These are phyloP conservation scores for Canavalia ensiformis DNA, from an alignment of 306 rosid species.

Conservation along the genomic window DNA sequence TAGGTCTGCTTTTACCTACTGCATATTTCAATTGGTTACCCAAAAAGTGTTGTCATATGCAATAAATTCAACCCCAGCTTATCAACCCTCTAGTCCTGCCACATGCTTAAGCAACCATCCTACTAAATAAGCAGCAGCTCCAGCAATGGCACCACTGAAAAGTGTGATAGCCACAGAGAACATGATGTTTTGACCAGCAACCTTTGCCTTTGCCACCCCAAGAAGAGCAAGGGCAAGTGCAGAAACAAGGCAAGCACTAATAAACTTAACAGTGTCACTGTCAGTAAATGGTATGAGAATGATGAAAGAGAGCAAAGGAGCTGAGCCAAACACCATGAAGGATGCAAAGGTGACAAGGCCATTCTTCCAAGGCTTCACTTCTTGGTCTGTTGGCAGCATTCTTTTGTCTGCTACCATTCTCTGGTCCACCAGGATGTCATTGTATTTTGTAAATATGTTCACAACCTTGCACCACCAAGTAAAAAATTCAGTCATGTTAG, in stretches of 20 bases:
- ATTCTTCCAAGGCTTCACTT: constrained; percentile 72
- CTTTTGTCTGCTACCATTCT: constrained; percentile 63
- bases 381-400: constrained; percentile 54
- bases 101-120: constrained; percentile 62
- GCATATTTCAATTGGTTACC: constrained; percentile 3
- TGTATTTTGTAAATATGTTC: constrained; percentile 68
- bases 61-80: not conserved
- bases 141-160: constrained; percentile 64
- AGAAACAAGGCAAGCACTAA: constrained; percentile 64
- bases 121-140: constrained; percentile 60
- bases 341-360: constrained; percentile 63
- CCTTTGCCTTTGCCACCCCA: constrained; percentile 67
- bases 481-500: not conserved
- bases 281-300: constrained; percentile 69
- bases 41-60: not conserved
- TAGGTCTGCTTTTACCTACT: not conserved
- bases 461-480: constrained; percentile 61
- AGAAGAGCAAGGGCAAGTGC: constrained; percentile 62
- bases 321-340: constrained; percentile 62
- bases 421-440: constrained; percentile 64
- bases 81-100: constrained; percentile 29
- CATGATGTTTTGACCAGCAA: constrained; percentile 54
- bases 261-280: constrained; percentile 55
- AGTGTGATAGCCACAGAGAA: constrained; percentile 55
- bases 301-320: constrained; percentile 67